Conservation (phyloP, 2,329 filamentous ascomycete species). For the Fusarium begoniae region DNA sequence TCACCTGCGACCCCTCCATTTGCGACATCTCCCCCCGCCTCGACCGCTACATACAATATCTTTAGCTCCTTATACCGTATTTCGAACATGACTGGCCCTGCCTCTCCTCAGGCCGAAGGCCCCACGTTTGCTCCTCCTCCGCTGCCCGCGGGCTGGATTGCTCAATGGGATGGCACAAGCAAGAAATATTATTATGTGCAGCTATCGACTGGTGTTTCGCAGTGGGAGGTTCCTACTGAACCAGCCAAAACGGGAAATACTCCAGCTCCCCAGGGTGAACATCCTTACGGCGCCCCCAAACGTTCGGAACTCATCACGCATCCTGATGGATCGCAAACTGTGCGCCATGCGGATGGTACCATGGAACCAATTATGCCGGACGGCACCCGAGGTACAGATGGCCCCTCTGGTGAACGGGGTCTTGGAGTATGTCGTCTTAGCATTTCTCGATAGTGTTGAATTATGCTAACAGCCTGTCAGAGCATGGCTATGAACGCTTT, state of each 20-base stretch:
- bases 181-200: constrained; percentile 78
- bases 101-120: constrained; percentile 66
- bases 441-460: neutral
- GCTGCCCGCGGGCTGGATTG: constrained; percentile 73
- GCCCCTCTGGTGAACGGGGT: constrained; percentile 67
- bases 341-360: constrained; percentile 67
- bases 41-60: constrained; percentile 20
- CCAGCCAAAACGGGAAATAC: constrained; percentile 70
- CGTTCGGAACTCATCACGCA: constrained; percentile 67
- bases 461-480: constrained; percentile 41
- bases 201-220: constrained; percentile 74
- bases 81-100: constrained; percentile 62
- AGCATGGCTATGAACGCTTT: constrained; percentile 69
- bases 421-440: constrained; percentile 66
- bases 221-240: constrained; percentile 77
- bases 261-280: constrained; percentile 63
- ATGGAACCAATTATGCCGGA: constrained; percentile 68
- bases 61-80: neutral
- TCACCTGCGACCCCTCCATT: constrained; percentile 12
- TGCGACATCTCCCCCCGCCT: constrained; percentile 21
- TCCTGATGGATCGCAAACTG: constrained; percentile 69
- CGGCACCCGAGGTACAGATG: constrained; percentile 60
- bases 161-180: constrained; percentile 72
- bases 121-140: constrained; percentile 68
- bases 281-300: constrained; percentile 70